Conservation (phyloP, 768 basidiomycete species). For the Kwoniella botswanensis region DNA sequence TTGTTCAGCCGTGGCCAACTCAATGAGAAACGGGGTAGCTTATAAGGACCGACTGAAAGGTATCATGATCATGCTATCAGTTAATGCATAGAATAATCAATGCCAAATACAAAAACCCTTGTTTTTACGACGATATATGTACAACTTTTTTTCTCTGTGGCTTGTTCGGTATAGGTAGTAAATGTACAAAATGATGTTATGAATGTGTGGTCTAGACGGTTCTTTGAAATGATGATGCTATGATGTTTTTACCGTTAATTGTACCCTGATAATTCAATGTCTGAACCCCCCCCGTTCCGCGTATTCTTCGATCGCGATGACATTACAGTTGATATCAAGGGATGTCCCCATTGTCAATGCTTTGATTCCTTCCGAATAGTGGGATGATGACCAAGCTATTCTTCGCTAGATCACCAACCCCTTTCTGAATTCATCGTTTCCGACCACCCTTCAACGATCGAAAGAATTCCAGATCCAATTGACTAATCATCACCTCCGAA, state of each 20-base stretch:
- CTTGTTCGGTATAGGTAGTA: too few relatives aligned
- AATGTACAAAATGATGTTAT: background rate
- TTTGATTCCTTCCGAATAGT: too few relatives aligned
- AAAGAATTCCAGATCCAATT: background rate
- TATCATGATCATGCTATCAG: background rate
- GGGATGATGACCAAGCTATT: too few relatives aligned
- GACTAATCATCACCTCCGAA: conserved; percentile 44
- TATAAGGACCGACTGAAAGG: background rate
- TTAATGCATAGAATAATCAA: background rate
- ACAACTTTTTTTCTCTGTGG: background rate
- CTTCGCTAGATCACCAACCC: too few relatives aligned
- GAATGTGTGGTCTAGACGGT: background rate
- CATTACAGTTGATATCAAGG: background rate
- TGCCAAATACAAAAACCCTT: background rate
- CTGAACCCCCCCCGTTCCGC: background rate
- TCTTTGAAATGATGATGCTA: background rate
- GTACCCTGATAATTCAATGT: background rate
- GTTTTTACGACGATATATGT: background rate
- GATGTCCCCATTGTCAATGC: too few relatives aligned
- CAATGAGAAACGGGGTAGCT: too few relatives aligned
- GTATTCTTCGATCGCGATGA: background rate
- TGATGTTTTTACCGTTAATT: background rate
- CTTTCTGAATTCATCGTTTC: too few relatives aligned
- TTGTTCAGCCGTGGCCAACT: too few relatives aligned
- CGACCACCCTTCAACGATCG: too few relatives aligned